Percentiles rank a stretch among this genome's conserved stretches.
phyloP scores from a whole-genome alignment of 139 green algal species.

The Closterium sp. region DNA sequence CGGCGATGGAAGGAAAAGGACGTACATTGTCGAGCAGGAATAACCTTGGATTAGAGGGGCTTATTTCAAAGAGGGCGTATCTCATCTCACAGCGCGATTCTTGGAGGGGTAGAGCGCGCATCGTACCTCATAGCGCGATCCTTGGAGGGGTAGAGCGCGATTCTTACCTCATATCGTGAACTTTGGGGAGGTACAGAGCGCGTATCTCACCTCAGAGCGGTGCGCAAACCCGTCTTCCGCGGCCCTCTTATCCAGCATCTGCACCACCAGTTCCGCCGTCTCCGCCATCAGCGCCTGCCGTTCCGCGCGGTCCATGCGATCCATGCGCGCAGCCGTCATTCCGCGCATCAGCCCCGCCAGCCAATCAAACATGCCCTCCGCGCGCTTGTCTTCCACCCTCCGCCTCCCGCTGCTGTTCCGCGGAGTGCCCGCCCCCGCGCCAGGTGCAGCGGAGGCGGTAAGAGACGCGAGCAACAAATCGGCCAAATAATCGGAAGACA shows the following conservation, averaged over 20 bases:
- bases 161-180: no score
- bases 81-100: no score
- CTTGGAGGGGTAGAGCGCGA: no score
- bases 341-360: background rate
- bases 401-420: background rate
- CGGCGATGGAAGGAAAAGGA: no score
- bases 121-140: no score
- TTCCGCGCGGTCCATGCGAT: background rate
- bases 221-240: conserved; percentile 2
- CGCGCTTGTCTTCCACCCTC: background rate
- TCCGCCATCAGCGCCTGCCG: background rate
- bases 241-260: conserved; percentile 5
- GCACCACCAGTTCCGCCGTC: conserved; percentile 1
- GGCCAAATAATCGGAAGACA: no score
- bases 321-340: background rate
- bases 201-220: background rate
- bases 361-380: background rate
- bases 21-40: no score
- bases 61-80: no score
- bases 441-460: background rate
- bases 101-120: no score
- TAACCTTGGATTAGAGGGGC: no score
- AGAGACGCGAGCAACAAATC: background rate
- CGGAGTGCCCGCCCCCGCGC: background rate
- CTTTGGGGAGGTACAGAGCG: no score